Evolutionary conservation across 2,329 filamentous ascomycete species (phyloP), one percentile per base, ranked within the genome.

Genomic region (Hypoxylon rubiginosum): DNA sequence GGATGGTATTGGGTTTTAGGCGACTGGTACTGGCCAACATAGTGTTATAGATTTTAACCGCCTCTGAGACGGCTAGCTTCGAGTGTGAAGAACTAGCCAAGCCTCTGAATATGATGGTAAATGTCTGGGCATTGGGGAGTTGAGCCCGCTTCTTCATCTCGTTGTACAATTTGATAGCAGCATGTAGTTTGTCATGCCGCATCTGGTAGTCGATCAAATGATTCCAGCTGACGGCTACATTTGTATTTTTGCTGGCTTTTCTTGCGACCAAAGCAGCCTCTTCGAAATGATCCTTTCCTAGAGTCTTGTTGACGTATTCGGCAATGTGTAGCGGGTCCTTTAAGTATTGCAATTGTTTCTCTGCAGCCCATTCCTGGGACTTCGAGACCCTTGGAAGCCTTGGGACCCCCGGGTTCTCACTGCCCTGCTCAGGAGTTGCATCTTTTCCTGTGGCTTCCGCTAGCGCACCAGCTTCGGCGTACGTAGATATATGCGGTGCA

Each of bases 111-210:
- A 98, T 86, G 62, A 92, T 90, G 17, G 92, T 96, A 76, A 92
- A 97, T 0, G 96, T 97, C 73, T 91, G 87, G 3, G 88, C 86
- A 76, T 94, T 95, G 0, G 96, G 95, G 26, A 86, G 83, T 73
- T 97, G 91, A 4, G 85, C 90, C 66, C 94, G 87, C 81, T 98
- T 98, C 82, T 98, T 99, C 95, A 99, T 98, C 91, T 98, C 95
- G 78, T 97, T 97, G 81, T 90, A 97, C n/a, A 93, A 83, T 79
- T 92, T 94, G 62, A 97, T 80, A 17, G 92, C 94, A 19, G 83
- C 81, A 64, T 85, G 84, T 34, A 93, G 78, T 55, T 85, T 84
- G 45, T 87, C 83, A 24, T 88, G 82, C 45, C 85, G 80, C 77
- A 97, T 81, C 67, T 88, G 83, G 77, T 93, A 88, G 62, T 90